A percentile compares a stretch with the other conserved stretches of the same genome.
phyloP scores from a whole-genome alignment of 2,329 filamentous ascomycete genomes.

The Beauveria brongniartii region DNA sequence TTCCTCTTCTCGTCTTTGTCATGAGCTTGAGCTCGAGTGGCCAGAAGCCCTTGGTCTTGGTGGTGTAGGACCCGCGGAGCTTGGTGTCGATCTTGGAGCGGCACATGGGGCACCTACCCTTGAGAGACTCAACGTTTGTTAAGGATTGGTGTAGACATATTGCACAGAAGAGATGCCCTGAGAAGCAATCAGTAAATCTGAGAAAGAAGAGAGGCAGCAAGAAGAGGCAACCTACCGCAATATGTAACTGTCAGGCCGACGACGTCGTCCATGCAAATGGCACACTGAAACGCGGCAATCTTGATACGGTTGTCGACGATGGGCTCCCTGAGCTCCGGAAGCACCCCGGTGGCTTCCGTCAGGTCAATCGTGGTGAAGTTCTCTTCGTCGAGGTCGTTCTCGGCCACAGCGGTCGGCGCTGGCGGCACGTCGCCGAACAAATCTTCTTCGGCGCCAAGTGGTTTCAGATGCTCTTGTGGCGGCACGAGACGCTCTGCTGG shows the following conservation, averaged over 20 bases:
- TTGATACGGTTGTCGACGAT: constrained; percentile 42
- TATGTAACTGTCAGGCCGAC: constrained; percentile 54
- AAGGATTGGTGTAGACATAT: constrained; percentile 55
- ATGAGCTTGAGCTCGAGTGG: constrained; percentile 55
- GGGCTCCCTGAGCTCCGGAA: constrained; percentile 34
- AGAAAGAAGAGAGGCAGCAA: not conserved
- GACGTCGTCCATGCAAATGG: constrained; percentile 59
- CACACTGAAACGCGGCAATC: constrained; percentile 52
- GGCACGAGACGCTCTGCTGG: not conserved
- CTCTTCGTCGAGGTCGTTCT: constrained; percentile 11
- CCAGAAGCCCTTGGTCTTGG: constrained; percentile 46
- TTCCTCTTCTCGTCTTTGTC: constrained; percentile 46
- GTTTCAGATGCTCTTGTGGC: not conserved
- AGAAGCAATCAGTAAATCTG: not conserved
- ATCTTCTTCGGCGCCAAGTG: constrained; percentile 17
- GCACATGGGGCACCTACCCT: constrained; percentile 56
- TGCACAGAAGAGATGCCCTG: constrained; percentile 58
- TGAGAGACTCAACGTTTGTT: constrained; percentile 41
- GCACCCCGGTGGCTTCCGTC: constrained; percentile 34
- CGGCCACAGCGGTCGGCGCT: constrained; percentile 10
- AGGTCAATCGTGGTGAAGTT: constrained; percentile 25
- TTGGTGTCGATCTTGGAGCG: constrained; percentile 48
- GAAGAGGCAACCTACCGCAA: constrained; percentile 46
- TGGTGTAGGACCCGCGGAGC: constrained; percentile 30
- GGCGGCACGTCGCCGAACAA: constrained; percentile 20